Percentiles rank a stretch among this genome's conserved stretches.
Conservation (phyloP, 2,329 filamentous ascomycete genomes). For the Beauveria australis region DNA sequence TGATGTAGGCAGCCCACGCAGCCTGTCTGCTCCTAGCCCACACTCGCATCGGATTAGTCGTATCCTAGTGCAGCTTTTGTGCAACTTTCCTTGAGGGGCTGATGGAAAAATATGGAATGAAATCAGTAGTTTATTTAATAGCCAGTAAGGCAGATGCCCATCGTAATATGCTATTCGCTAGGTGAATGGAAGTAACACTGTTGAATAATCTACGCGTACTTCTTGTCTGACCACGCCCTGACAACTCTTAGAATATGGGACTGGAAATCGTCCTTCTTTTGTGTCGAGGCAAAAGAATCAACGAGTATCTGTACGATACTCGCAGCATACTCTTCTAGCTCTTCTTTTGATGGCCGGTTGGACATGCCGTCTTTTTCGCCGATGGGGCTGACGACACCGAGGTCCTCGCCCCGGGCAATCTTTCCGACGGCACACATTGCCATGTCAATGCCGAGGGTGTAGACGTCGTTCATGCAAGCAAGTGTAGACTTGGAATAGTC, state of each 20-base stretch:
- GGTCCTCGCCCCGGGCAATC: not conserved
- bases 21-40: no score
- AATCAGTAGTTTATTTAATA: no score
- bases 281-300: not conserved
- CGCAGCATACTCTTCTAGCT: slow-evolving; percentile 7
- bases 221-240: slow-evolving; percentile 8
- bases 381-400: not conserved
- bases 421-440: not conserved
- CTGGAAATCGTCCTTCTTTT: slow-evolving; percentile 6
- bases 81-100: no score
- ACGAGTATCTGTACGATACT: slow-evolving; percentile 8
- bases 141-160: no score
- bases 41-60: no score
- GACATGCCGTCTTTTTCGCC: not conserved
- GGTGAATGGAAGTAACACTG: no score
- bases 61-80: no score
- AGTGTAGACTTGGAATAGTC: not conserved
- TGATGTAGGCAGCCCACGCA: no score
- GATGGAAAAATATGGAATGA: no score
- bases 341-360: not conserved
- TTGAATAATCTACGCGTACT: not conserved
- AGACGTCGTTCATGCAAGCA: slow-evolving; percentile 2
- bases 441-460: slow-evolving; percentile 5
- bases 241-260: slow-evolving; percentile 5
- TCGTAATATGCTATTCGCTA: no score